These are phyloP conservation scores for Wolfiporia cocos DNA, from an alignment of 1,284 basidiomycete genomes.

Conservation along the genomic window DNA sequence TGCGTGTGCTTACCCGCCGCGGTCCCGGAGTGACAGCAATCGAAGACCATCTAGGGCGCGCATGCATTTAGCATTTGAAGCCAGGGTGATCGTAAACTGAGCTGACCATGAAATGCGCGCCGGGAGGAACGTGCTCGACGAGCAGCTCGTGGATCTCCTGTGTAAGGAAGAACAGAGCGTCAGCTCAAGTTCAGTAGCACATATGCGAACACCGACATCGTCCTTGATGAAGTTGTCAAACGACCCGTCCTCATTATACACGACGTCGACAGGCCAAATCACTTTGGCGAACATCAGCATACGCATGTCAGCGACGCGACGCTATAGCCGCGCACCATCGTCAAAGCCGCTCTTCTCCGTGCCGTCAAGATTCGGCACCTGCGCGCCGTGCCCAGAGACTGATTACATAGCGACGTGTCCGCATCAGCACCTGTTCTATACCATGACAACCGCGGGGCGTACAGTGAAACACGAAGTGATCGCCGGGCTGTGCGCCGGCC, in stretches of 20 bases:
- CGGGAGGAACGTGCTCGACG: constrained; percentile 11
- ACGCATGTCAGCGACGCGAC: background rate
- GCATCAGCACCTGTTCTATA: background rate
- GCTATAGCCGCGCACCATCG: constrained; percentile 13
- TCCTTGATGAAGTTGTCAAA: constrained; percentile 7
- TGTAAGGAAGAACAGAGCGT: background rate
- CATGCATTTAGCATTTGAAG: too few relatives aligned
- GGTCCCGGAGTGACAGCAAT: constrained; percentile 22
- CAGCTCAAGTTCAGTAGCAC: background rate
- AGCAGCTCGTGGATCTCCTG: constrained; percentile 8
- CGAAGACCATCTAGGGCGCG: constrained; percentile 16
- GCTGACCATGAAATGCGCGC: constrained; percentile 15
- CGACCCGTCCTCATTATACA: background rate
- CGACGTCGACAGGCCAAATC: constrained; percentile 10
- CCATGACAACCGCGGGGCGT: constrained; percentile 1
- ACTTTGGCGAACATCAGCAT: constrained; percentile 1
- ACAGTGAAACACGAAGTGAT: constrained; percentile 21
- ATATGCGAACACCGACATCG: constrained; percentile 4
- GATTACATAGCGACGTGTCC: background rate
- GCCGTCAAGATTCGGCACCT: constrained; percentile 10
- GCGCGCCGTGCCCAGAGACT: constrained; percentile 21
- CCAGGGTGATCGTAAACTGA: background rate
- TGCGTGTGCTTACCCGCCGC: constrained; percentile 14
- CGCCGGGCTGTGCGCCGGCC: constrained; percentile 12
- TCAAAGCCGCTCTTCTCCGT: constrained; percentile 17